Conservation (phyloP, 768 basidiomycete species). For the Collybia sp. region DNA sequence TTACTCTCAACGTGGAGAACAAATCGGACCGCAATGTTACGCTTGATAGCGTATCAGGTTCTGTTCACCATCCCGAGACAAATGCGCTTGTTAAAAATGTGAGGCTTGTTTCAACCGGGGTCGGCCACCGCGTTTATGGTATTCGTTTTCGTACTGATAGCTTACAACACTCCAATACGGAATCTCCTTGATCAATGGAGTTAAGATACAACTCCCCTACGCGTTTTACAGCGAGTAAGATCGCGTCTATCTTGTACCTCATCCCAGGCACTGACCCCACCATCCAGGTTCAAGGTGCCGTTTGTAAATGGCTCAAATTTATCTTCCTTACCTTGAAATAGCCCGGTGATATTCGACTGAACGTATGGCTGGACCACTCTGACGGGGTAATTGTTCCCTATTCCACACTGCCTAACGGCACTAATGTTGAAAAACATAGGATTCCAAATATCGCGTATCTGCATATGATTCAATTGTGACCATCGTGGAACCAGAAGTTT, state of each 20-base stretch:
- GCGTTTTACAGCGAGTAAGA: conserved; percentile 80
- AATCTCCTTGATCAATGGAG: conserved; percentile 45
- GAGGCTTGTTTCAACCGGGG: conserved; percentile 12
- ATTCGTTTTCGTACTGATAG: conserved; percentile 37
- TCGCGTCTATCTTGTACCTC: neutral
- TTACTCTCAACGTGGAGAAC: conserved; percentile 68
- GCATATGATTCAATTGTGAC: conserved; percentile 76
- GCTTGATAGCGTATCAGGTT: conserved; percentile 58
- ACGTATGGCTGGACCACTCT: conserved; percentile 71
- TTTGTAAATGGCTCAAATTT: neutral
- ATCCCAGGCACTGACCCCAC: conserved; percentile 6
- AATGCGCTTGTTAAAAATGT: conserved; percentile 71
- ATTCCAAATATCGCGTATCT: conserved; percentile 50
- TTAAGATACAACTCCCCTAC: conserved; percentile 66
- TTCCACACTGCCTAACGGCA: neutral
- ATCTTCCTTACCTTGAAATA: conserved; percentile 19
- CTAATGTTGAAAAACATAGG: conserved; percentile 28
- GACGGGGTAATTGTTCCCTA: conserved; percentile 43
- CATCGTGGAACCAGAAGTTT: conserved; percentile 74
- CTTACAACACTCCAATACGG: conserved; percentile 52
- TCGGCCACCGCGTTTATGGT: conserved; percentile 2
- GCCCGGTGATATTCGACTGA: conserved; percentile 74
- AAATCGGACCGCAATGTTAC: conserved; percentile 71
- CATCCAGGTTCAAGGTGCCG: conserved; percentile 56
- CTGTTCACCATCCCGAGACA: conserved; percentile 62